phyloP scores from a whole-genome alignment of 2,329 filamentous ascomycete species.

The Fusarium protoensiforme region DNA sequence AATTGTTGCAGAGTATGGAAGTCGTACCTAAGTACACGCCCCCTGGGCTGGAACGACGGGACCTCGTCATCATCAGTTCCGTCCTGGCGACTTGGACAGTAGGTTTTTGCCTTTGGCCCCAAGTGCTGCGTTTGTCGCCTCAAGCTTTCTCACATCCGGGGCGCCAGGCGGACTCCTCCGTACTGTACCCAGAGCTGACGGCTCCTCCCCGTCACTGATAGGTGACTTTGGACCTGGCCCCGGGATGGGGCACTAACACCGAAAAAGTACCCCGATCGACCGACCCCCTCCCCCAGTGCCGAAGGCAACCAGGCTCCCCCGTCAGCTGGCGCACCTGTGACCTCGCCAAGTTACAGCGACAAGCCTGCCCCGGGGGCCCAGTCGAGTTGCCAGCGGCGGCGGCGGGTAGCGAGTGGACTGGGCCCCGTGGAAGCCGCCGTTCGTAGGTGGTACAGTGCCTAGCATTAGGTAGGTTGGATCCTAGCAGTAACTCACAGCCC shows the following conservation, averaged over 20 bases:
- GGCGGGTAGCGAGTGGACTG: conserved; percentile 19
- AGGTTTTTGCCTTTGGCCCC: conserved; percentile 25
- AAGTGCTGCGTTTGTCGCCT: conserved; percentile 34
- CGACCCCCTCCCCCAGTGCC: conserved; percentile 34
- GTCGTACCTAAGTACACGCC: neutral
- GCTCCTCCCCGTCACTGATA: conserved; percentile 24
- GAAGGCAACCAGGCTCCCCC: conserved; percentile 38
- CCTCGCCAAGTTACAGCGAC: conserved; percentile 27
- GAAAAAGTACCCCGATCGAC: conserved; percentile 37
- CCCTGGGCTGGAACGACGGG: neutral
- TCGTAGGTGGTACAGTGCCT: neutral
- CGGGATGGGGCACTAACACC: conserved; percentile 26
- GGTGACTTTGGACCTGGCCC: neutral
- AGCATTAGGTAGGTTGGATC: neutral
- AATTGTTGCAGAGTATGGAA: neutral
- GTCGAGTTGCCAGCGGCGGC: neutral
- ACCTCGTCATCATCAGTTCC: conserved; percentile 24
- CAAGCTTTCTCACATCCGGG: conserved; percentile 17
- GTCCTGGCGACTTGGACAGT: neutral
- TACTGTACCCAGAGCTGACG: conserved; percentile 13
- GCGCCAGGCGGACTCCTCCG: neutral
- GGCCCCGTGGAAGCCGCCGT: conserved; percentile 5
- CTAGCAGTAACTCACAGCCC: conserved; percentile 16
- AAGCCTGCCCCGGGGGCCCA: neutral
- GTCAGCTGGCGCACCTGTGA: conserved; percentile 38